phyloP scores from a whole-genome alignment of 2,329 filamentous ascomycete genomes.

The Sporothrix variecibatus region DNA sequence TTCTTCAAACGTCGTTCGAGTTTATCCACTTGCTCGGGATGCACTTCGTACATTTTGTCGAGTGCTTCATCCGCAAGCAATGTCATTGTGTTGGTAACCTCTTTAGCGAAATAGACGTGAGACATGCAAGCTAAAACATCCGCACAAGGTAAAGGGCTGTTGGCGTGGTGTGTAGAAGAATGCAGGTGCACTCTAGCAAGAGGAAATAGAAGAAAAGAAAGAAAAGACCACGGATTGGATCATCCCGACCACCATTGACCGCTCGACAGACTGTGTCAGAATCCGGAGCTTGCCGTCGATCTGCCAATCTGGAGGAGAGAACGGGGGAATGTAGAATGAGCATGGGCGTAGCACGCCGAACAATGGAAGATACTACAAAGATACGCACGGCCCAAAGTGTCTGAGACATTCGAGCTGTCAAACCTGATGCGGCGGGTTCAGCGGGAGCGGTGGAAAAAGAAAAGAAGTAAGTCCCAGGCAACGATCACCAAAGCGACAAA shows the following conservation, averaged over 20 bases:
- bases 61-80: background rate
- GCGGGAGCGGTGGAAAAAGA: background rate
- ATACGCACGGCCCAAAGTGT: background rate
- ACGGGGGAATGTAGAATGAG: background rate
- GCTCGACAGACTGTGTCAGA: background rate
- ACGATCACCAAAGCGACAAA: background rate
- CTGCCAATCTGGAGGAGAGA: background rate
- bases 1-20: background rate
- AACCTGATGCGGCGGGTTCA: conserved; percentile 13
- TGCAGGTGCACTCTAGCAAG: background rate
- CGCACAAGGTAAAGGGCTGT: background rate
- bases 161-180: background rate
- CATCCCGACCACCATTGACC: background rate
- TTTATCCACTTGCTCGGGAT: background rate
- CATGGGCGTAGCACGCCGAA: background rate
- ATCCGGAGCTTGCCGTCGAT: background rate
- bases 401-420: conserved; percentile 15
- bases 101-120: background rate
- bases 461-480: background rate
- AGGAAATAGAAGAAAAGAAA: background rate
- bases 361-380: background rate
- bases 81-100: background rate
- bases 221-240: background rate
- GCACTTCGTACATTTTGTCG: background rate
- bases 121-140: background rate